phyloP scores from a whole-genome alignment of 768 basidiomycete species.

The Trametes gibbosa region DNA sequence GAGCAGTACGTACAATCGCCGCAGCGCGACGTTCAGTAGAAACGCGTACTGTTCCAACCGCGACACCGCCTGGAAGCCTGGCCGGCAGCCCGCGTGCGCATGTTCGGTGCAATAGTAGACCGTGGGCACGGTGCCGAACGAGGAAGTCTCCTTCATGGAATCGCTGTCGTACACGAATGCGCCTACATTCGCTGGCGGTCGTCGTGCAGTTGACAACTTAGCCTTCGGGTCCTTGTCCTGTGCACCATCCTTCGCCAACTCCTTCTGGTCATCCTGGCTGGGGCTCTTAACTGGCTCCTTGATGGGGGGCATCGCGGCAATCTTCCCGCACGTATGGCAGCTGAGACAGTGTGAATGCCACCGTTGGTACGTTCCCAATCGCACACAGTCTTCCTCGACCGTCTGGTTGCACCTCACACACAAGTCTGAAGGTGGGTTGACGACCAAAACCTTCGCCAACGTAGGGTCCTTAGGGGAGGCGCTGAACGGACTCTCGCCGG shows the following conservation, averaged over 20 bases:
- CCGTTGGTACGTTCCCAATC: slow-evolving; percentile 92
- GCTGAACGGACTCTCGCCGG: slow-evolving; percentile 81
- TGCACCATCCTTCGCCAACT: slow-evolving; percentile 34
- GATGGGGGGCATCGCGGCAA: slow-evolving; percentile 57
- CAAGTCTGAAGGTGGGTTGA: slow-evolving; percentile 81
- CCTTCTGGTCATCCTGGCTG: slow-evolving; percentile 39
- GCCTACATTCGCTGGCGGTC: slow-evolving; percentile 79
- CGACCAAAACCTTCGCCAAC: slow-evolving; percentile 52
- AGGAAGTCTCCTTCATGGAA: slow-evolving; percentile 61
- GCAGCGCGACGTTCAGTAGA: slow-evolving; percentile 90
- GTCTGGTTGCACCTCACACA: slow-evolving; percentile 87
- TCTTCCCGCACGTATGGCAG: slow-evolving; percentile 77
- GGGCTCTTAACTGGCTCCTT: slow-evolving; percentile 53
- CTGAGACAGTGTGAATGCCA: slow-evolving; percentile 97
- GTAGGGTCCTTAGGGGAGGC: slow-evolving; percentile 43
- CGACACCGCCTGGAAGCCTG: slow-evolving; percentile 89
- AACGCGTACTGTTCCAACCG: slow-evolving; percentile 97
- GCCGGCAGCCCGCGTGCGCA: slow-evolving; percentile 58
- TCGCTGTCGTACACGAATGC: slow-evolving; percentile 77
- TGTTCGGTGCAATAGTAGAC: slow-evolving; percentile 79
- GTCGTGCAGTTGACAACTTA: slow-evolving; percentile 61
- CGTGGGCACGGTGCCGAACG: slow-evolving; percentile 72
- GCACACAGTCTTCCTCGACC: slow-evolving; percentile 96
- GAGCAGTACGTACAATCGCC: slow-evolving; percentile 82
- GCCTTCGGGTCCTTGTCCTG: slow-evolving; percentile 37